Evolutionary conservation across 768 basidiomycete genomes (phyloP).

Genomic region (Favolaschia claudopus): DNA sequence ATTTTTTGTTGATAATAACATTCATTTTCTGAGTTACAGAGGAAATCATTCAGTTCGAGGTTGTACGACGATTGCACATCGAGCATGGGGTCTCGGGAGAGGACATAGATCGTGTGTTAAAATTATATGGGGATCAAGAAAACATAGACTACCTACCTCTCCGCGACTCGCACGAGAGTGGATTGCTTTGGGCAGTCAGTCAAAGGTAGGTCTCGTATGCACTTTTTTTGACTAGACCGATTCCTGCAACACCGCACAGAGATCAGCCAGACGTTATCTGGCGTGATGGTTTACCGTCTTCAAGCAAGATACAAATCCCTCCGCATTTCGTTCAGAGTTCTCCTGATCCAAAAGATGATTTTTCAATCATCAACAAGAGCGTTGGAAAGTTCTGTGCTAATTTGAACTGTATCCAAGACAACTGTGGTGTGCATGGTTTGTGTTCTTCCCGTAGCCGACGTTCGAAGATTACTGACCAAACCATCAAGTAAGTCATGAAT

Average conservation of each 20-base stretch:
- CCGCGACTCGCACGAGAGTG: conserved; percentile 10
- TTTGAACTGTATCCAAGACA: conserved; percentile 1
- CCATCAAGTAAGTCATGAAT: no score
- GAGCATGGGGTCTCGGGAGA: conserved; percentile 35
- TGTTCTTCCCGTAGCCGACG: no score
- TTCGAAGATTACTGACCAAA: no score
- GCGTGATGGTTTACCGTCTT: neutral
- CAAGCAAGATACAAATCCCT: neutral
- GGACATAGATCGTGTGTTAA: conserved; percentile 45
- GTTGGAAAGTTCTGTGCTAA: conserved; percentile 3
- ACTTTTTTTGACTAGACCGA: neutral
- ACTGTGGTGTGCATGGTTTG: conserved; percentile 11
- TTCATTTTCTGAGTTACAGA: conserved; percentile 36
- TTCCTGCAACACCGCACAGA: neutral
- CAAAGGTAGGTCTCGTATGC: neutral
- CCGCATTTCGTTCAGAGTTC: neutral
- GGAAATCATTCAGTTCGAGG: conserved; percentile 58
- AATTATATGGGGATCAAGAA: no score
- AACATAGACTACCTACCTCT: conserved; percentile 32
- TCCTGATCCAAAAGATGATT: neutral
- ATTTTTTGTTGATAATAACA: neutral
- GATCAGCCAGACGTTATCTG: conserved; percentile 3
- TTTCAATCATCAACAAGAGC: neutral
- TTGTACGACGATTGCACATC: conserved; percentile 45
- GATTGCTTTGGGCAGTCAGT: neutral